Evolutionary conservation across 306 rosid genomes (phyloP).

Genomic region (Gynostemma pentaphyllum): DNA sequence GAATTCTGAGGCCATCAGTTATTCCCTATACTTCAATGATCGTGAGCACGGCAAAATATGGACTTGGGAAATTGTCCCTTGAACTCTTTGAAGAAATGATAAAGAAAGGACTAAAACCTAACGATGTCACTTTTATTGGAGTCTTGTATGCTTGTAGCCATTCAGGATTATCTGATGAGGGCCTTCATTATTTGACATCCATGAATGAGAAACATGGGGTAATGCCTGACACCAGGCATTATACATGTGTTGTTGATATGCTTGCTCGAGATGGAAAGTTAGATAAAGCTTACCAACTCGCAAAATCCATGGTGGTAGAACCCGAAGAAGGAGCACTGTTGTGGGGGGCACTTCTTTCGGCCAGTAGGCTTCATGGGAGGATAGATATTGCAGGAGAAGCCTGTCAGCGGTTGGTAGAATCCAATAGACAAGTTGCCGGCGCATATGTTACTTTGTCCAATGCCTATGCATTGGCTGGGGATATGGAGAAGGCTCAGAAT

Average conservation of each 20-base stretch:
- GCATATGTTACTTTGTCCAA: constrained; percentile 67
- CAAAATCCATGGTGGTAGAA: constrained; percentile 44
- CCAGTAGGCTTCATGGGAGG: constrained; percentile 83
- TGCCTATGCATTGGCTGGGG: constrained; percentile 58
- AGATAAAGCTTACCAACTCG: constrained; percentile 50
- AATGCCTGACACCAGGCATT: constrained; percentile 54
- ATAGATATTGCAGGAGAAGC: constrained; percentile 69
- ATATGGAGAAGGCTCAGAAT: constrained; percentile 54
- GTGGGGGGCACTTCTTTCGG: constrained; percentile 78
- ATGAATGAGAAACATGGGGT: constrained; percentile 52
- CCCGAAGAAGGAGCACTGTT: constrained; percentile 31
- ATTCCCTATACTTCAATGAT: constrained; percentile 73
- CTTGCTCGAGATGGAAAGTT: constrained; percentile 62
- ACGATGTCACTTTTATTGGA: constrained; percentile 65
- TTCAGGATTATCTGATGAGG: constrained; percentile 69
- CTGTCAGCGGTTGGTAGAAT: constrained; percentile 40
- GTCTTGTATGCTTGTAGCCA: constrained; percentile 83
- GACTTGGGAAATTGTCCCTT: constrained; percentile 54
- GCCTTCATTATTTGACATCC: constrained; percentile 42
- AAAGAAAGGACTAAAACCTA: constrained; percentile 45
- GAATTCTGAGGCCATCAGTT: constrained; percentile 43
- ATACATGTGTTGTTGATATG: constrained; percentile 66
- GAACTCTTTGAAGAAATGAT: constrained; percentile 63
- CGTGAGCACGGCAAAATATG: constrained; percentile 75
- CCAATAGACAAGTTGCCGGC: constrained; percentile 51